phyloP scores from a whole-genome alignment of 768 basidiomycete genomes.

The Thelephora ganbajun region DNA sequence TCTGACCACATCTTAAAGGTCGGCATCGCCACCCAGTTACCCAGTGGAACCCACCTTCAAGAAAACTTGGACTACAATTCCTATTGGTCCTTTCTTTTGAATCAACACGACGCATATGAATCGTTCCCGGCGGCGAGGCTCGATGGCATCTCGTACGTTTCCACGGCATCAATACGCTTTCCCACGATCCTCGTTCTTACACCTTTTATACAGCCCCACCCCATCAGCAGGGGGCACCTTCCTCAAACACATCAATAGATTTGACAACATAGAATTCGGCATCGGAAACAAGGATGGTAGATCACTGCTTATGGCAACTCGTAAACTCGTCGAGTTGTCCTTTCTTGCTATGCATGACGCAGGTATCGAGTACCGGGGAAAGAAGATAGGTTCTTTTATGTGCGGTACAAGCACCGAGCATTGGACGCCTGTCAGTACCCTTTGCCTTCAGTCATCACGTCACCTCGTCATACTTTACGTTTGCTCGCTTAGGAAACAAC shows the following conservation, averaged over 20 bases:
- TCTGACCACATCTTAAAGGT: neutral
- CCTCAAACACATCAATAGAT: slow-evolving; percentile 21
- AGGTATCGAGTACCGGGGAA: slow-evolving; percentile 29
- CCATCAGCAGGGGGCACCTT: slow-evolving; percentile 16
- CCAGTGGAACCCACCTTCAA: neutral
- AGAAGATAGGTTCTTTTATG: slow-evolving; percentile 28
- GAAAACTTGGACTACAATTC: neutral
- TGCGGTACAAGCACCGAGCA: slow-evolving; percentile 12
- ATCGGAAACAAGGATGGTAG: slow-evolving; percentile 22
- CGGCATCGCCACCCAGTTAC: neutral
- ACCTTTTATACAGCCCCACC: neutral
- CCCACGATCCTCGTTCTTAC: neutral
- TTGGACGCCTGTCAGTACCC: neutral
- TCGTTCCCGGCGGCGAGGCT: neutral
- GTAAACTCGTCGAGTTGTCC: slow-evolving; percentile 24
- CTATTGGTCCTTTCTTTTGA: neutral
- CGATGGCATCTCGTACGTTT: neutral
- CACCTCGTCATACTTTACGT: no score
- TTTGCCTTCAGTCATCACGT: no score
- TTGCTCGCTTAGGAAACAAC: no score
- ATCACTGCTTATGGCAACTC: slow-evolving; percentile 19
- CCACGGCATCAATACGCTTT: neutral
- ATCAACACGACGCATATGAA: neutral
- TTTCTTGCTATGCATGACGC: slow-evolving; percentile 32
- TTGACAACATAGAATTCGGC: slow-evolving; percentile 28